phyloP scores from a whole-genome alignment of 371 early-diverging fungal species.

The Syncephalastrum monosporum region DNA sequence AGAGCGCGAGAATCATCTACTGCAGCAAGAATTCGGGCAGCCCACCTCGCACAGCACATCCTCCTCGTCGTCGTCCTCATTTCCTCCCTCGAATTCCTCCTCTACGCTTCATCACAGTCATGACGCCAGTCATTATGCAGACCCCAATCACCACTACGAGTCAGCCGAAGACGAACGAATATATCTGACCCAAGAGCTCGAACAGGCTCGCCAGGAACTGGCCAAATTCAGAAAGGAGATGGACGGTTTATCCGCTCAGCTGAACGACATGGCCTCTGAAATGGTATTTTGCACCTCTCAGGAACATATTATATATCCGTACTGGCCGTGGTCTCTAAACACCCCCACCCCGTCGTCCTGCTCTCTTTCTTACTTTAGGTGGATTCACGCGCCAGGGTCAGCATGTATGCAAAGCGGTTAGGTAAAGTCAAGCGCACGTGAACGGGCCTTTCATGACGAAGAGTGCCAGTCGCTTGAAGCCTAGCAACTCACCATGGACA shows the following conservation, averaged over 20 bases:
- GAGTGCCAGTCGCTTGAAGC: no score
- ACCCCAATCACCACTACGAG: background rate
- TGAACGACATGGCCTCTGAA: constrained; percentile 66
- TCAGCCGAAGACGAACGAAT: constrained; percentile 37
- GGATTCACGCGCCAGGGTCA: constrained; percentile 57
- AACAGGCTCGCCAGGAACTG: constrained; percentile 57
- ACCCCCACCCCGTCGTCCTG: no score
- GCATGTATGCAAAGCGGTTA: constrained; percentile 60
- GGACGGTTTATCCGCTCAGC: constrained; percentile 61
- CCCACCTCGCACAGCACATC: background rate
- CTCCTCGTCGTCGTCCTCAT: constrained; percentile 2
- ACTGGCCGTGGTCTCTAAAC: no score
- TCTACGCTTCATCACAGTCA: constrained; percentile 4
- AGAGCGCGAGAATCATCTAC: constrained; percentile 55
- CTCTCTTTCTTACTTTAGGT: constrained; percentile 19
- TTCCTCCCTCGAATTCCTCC: constrained; percentile 9
- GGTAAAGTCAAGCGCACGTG: constrained; percentile 17
- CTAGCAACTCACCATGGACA: no score
- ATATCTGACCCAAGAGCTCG: constrained; percentile 57
- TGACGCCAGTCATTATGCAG: constrained; percentile 1
- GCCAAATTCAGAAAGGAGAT: constrained; percentile 61
- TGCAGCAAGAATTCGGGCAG: constrained; percentile 46
- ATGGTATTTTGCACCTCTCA: constrained; percentile 32
- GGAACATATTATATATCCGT: background rate
- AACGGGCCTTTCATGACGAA: background rate